Conservation (phyloP, 2,329 filamentous ascomycete species). For the Colletotrichum tabaci region DNA sequence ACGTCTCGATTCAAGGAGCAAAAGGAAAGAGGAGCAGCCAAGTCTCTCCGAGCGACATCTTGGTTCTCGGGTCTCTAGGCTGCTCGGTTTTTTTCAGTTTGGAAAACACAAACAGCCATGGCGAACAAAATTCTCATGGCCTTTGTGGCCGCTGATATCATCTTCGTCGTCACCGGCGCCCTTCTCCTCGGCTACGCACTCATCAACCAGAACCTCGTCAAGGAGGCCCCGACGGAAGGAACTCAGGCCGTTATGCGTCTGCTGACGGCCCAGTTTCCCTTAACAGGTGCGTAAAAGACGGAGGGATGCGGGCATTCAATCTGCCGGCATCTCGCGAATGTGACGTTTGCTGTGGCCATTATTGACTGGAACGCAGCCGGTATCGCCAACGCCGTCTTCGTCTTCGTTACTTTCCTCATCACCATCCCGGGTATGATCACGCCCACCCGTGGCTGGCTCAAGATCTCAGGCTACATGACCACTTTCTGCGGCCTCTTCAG, state of each 20-base stretch:
- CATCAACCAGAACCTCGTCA: conserved; percentile 64
- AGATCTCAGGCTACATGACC: conserved; percentile 76
- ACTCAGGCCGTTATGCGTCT: conserved; percentile 65
- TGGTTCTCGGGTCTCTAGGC: conserved; percentile 42
- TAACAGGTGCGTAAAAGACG: conserved; percentile 56
- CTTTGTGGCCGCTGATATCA: conserved; percentile 62
- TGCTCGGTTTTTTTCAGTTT: conserved; percentile 41
- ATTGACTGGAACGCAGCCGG: conserved; percentile 65
- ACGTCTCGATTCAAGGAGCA: neutral
- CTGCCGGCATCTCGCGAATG: neutral
- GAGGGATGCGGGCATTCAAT: neutral
- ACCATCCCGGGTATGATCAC: conserved; percentile 81
- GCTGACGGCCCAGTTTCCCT: conserved; percentile 67
- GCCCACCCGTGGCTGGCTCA: conserved; percentile 78
- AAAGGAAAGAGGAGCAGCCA: conserved; percentile 40
- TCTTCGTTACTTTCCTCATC: conserved; percentile 78
- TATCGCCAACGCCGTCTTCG: conserved; percentile 79
- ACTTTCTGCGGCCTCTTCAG: conserved; percentile 75
- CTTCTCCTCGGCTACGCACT: conserved; percentile 70
- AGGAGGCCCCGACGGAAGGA: conserved; percentile 61
- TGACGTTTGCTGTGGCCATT: neutral
- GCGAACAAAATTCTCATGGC: conserved; percentile 68
- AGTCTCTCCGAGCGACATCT: conserved; percentile 43
- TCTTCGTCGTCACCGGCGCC: conserved; percentile 69
- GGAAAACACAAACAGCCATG: conserved; percentile 55